Base-by-base conservation (phyloP, 208 protist genomes). In the Naegleria lovaniensis region DNA sequence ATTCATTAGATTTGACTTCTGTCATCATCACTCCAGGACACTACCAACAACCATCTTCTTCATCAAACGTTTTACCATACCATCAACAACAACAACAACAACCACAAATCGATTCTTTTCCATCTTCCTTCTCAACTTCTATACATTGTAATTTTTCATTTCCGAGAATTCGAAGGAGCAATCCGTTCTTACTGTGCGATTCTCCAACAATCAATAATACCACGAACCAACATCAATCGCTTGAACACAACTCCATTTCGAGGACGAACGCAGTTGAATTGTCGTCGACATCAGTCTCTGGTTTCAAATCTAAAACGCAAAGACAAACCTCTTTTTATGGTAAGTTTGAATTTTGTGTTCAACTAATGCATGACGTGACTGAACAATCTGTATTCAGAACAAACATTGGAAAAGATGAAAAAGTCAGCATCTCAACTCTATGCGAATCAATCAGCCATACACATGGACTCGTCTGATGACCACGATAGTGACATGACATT, bases 361-460 rank as follows among this genome's bases (percentile, higher is more conserved):
- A 75, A 25, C n/a, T n/a, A 25, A n/a, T 29, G 6, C 15, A 79
- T 79, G 9, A 33, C 7, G n/a, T 13, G 6, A 75, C n/a, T 29
- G 15, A 75, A 75, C n/a, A 29, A 75, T 75, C 22, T n/a, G n/a
- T n/a, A 48, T 48, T 33, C n/a, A 79, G 67, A 79, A 79, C 67
- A 79, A 79, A 79, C 67, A 79, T 13, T 79, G n/a, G n/a, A 79
- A 0, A 79, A 36, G 67, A 79, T 79, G 67, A 79, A 79, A 79
- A 11, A 29, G n/a, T 19, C 67, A 25, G 25, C 19, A 79, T 13
- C 19, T 36, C 25, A 67, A 29, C 11, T 67, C 22, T 15, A 29
- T 67, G 55, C 55, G 6, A 67, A 67, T 67, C 11, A 67, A 22
- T 67, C 67, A 36, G 25, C 16, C 16, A 79, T 36, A 36, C 16